Evolutionary conservation across 2,329 filamentous ascomycete species (phyloP).

Genomic region (Capronia coronata): DNA sequence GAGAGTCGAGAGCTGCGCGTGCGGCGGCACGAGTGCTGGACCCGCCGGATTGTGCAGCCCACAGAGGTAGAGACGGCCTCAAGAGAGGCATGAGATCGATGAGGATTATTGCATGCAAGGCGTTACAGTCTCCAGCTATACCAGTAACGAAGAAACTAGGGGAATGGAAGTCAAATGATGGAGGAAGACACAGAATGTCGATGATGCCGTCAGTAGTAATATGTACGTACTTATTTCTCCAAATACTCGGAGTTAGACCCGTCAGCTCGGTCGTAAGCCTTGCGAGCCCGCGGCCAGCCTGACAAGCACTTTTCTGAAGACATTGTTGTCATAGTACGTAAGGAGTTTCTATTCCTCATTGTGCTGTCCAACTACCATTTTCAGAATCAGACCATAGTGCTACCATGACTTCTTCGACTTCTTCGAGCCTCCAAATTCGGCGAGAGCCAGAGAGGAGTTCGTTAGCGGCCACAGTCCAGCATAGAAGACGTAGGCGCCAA

Average conservation of each 20-base stretch:
- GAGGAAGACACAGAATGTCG: too few relatives aligned
- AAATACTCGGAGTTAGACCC: neutral
- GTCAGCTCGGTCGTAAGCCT: neutral
- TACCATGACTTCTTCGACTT: slow-evolving; percentile 1
- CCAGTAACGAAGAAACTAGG: too few relatives aligned
- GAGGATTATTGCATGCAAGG: neutral
- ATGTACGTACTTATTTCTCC: neutral
- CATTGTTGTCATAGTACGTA: neutral
- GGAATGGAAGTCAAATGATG: too few relatives aligned
- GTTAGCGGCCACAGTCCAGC: slow-evolving; percentile 66
- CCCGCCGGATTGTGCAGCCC: neutral
- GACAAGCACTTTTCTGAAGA: too few relatives aligned
- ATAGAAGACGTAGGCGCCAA: slow-evolving; percentile 67
- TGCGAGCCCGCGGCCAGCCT: too few relatives aligned
- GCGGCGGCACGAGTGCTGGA: slow-evolving; percentile 1
- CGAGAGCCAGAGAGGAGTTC: slow-evolving; percentile 40
- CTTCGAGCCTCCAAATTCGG: slow-evolving; percentile 15
- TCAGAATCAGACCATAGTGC: too few relatives aligned
- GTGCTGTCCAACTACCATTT: too few relatives aligned
- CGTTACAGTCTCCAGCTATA: too few relatives aligned
- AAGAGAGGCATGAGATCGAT: slow-evolving; percentile 17
- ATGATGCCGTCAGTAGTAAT: neutral
- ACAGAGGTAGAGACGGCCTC: slow-evolving; percentile 7
- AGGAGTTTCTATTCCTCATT: neutral
- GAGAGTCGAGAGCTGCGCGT: slow-evolving; percentile 3